A percentile compares a stretch with the other conserved stretches of the same genome.
These are phyloP conservation scores for Cornus kousa DNA, from an alignment of 148 eudicot genomes.

Conservation along the genomic window DNA sequence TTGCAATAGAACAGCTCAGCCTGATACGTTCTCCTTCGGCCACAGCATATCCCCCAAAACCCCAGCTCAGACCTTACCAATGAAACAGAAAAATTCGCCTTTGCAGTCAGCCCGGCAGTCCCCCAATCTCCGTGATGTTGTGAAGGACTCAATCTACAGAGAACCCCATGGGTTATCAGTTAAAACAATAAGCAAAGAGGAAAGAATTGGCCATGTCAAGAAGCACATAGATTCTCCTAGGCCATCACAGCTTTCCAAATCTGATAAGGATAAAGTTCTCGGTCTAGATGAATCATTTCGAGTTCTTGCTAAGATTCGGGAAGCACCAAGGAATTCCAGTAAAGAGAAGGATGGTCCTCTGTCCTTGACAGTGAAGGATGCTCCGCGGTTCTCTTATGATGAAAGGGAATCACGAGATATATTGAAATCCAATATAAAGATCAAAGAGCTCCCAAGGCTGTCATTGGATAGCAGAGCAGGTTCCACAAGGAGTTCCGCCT, in stretches of 20 bases:
- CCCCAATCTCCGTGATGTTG: conserved; percentile 61
- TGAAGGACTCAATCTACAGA: conserved; percentile 79
- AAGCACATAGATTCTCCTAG: conserved; percentile 74
- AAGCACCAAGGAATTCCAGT: conserved; percentile 23
- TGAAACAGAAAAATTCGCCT: conserved; percentile 28
- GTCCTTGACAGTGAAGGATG: conserved; percentile 20
- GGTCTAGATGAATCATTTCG: conserved; percentile 36
- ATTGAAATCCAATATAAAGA: conserved; percentile 35
- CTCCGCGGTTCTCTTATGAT: conserved; percentile 66
- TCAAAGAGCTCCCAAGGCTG: conserved; percentile 68
- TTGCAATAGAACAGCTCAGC: conserved; percentile 29
- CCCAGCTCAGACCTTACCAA: conserved; percentile 18
- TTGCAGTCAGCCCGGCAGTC: conserved; percentile 15
- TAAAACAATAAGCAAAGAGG: conserved; percentile 38
- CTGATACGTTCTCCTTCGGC: conserved; percentile 28
- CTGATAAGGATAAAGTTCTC: conserved; percentile 28
- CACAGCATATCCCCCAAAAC: conserved; percentile 25
- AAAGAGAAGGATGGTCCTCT: conserved; percentile 16
- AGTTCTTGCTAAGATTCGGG: conserved; percentile 33
- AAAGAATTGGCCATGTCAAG: conserved; percentile 29
- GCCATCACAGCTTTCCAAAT: conserved; percentile 34
- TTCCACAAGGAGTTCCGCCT: conserved; percentile 28
- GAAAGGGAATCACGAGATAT: conserved; percentile 45
- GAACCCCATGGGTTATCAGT: conserved; percentile 49
- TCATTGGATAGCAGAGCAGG: conserved; percentile 73